Evolutionary conservation across 805 yeast genomes (phyloP), one percentile per base, ranked within the genome.

Genomic region (Kodamaea laetipori): DNA sequence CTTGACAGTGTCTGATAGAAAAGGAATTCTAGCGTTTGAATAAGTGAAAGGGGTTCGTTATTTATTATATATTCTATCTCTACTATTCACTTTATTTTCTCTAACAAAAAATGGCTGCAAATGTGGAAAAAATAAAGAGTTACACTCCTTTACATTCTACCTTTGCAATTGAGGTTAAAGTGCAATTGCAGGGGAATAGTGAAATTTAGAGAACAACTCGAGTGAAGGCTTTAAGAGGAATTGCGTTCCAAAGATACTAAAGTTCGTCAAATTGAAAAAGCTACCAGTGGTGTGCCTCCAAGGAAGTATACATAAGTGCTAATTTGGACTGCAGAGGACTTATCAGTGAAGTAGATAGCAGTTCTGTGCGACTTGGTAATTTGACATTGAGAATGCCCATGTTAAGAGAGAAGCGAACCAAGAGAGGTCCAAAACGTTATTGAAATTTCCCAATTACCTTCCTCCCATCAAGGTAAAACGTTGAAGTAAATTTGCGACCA

Each of bases 401-500:
- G 64, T 65, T 2, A 76, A 80, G 46, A 73, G 84, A 50, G 78
- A 77, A 1, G 71, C 74, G 49, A 89, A 84, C 57, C 84, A 86
- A 52, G 63, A 70, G 8, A 75, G 78, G 46, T 76, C 90, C 2
- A 61, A 65, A 33, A 53, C 59, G n/a, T 63, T 90, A 26, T 66
- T 11, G 57, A 66, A 28, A 78, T 81, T 41, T 73, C 86, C 11
- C 64, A 63, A 3, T 60, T 86, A 32, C 84, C 81, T 47, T 74
- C 90, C 1, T 60, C 63, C 40, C 81, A 86, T 53, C 86, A 95
- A 3, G 82, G 89, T 9, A 85, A 83, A 52, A 62, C 80, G 16
- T 76, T 87, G 31, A 82, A 81, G 47, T 97, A 92, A 57, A 71
- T 94, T 47, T 79, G 81, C 37, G 88, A 81, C 50, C 96, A 90